These are phyloP conservation scores for Beta vulgaris DNA, from an alignment of 148 eudicot genomes.

Conservation along the genomic window DNA sequence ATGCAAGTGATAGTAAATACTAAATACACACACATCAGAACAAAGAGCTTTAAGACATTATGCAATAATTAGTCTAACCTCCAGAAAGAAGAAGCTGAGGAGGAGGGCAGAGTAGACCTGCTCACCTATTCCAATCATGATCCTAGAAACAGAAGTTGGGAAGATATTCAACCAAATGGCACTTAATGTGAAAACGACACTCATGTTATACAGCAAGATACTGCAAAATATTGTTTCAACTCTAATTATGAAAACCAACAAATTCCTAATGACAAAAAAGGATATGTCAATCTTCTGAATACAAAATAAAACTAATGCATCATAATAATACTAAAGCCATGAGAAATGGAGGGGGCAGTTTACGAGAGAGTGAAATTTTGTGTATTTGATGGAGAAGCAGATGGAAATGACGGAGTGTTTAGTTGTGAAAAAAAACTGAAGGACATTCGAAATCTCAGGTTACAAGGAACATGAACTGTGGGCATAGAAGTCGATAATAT, in stretches of 20 bases:
- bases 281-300: background rate
- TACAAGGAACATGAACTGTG: no score
- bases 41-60: background rate
- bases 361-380: no score
- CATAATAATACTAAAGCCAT: no score
- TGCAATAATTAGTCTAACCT: conserved; percentile 48
- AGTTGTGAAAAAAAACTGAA: no score
- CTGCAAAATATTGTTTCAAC: conserved; percentile 9
- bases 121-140: conserved; percentile 93
- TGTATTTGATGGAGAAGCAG: no score
- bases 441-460: no score
- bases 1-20: background rate
- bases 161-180: conserved; percentile 21
- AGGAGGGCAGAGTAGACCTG: conserved; percentile 83
- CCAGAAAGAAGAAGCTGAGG: conserved; percentile 70
- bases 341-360: no score
- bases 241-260: no score
- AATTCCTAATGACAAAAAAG: background rate
- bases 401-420: no score
- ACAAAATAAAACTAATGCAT: no score
- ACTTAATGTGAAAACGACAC: background rate
- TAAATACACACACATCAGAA: background rate
- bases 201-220: background rate
- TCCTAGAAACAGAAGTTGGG: conserved; percentile 41
- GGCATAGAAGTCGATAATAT: no score